A percentile compares a stretch with the other conserved stretches of the same genome.
phyloP scores from a whole-genome alignment of 257 asterid species.

The Eustoma russellianum region DNA sequence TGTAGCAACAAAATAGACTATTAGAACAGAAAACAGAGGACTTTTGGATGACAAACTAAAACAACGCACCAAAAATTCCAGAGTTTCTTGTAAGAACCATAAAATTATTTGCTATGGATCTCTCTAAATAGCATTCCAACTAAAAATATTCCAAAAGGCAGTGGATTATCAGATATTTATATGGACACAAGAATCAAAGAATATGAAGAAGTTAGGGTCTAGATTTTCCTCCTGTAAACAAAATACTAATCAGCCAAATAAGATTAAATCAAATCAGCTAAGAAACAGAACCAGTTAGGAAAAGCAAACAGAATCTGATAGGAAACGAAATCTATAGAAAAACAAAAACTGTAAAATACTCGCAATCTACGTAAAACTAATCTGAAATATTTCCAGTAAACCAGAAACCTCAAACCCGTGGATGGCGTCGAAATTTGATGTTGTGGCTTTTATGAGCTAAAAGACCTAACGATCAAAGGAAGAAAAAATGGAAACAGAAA shows the following conservation, averaged over 20 bases:
- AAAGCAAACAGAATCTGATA: too few relatives aligned
- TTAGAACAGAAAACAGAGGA: slow-evolving; percentile 3
- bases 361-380: too few relatives aligned
- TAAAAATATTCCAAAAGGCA: too few relatives aligned
- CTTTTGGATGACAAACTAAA: slow-evolving; percentile 75
- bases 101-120: slow-evolving; percentile 8
- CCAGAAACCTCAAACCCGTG: too few relatives aligned
- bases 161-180: slow-evolving; percentile 9
- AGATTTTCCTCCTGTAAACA: slow-evolving; percentile 12
- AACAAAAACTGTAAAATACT: too few relatives aligned
- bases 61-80: slow-evolving; percentile 80
- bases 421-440: too few relatives aligned
- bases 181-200: slow-evolving; percentile 23
- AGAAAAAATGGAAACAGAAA: slow-evolving; percentile 8
- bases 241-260: not conserved
- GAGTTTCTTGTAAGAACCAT: slow-evolving; percentile 55
- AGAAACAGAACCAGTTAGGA: too few relatives aligned
- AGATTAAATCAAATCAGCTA: too few relatives aligned
- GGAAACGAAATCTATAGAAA: too few relatives aligned
- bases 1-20: not conserved
- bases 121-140: slow-evolving; percentile 12
- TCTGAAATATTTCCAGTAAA: too few relatives aligned
- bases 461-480: not conserved
- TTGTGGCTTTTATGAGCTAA: too few relatives aligned
- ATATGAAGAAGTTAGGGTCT: slow-evolving; percentile 26